phyloP scores from a whole-genome alignment of 2,329 filamentous ascomycete genomes.

The Penicillium sp. region DNA sequence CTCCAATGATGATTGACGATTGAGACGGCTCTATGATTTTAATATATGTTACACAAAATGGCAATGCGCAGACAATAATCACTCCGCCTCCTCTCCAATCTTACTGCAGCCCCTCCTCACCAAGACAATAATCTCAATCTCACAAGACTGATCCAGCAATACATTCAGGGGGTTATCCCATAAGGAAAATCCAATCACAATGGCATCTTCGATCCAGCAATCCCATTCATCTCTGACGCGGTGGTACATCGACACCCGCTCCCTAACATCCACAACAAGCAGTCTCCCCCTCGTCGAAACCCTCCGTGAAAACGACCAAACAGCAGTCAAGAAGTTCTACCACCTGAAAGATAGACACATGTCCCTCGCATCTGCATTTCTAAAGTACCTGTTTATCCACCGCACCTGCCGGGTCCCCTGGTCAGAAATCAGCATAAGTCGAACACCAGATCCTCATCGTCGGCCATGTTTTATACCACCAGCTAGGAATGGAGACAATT shows the following conservation, averaged over 20 bases:
- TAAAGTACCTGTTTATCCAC: constrained; percentile 66
- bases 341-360: constrained; percentile 63
- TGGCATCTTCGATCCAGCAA: background rate
- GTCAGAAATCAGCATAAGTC: constrained; percentile 59
- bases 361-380: constrained; percentile 63
- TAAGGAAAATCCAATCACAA: background rate
- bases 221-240: constrained; percentile 32
- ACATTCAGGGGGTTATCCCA: background rate
- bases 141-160: background rate
- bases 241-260: constrained; percentile 52
- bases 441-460: constrained; percentile 54
- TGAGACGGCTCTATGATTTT: background rate
- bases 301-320: constrained; percentile 55
- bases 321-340: constrained; percentile 55
- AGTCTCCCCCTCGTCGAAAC: constrained; percentile 47
- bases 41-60: background rate
- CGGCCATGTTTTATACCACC: constrained; percentile 60
- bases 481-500: background rate
- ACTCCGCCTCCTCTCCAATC: background rate
- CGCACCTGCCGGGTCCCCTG: constrained; percentile 61
- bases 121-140: constrained; percentile 13
- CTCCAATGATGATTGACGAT: constrained; percentile 1
- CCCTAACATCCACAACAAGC: constrained; percentile 35
- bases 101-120: background rate
- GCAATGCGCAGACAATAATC: background rate